Evolutionary conservation across 2,329 filamentous ascomycete species (phyloP).

Genomic region (Diaporthe humulicola): DNA sequence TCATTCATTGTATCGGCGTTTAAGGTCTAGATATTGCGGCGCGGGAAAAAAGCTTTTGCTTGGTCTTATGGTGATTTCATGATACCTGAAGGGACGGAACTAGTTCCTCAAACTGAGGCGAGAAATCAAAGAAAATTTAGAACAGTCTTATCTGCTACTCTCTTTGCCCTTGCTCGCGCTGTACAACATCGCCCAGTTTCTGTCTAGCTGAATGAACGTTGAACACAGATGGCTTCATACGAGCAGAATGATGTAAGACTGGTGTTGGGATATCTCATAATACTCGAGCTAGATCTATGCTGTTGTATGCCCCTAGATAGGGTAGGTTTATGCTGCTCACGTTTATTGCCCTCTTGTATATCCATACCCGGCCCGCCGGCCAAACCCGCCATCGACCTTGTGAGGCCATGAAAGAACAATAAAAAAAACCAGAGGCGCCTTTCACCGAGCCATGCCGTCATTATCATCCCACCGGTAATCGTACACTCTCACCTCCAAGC

Average conservation of each 20-base stretch:
- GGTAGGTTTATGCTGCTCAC: slow-evolving; percentile 5
- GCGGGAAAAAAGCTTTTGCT: slow-evolving; percentile 6
- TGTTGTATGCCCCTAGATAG: slow-evolving; percentile 4
- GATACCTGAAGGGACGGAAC: slow-evolving; percentile 34
- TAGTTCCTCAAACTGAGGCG: background rate
- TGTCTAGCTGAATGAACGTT: background rate
- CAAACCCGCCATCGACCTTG: background rate
- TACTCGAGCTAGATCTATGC: slow-evolving; percentile 33
- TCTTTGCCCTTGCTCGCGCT: background rate
- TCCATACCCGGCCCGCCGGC: background rate
- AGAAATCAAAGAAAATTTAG: background rate
- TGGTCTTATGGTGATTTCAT: slow-evolving; percentile 13
- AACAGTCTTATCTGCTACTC: background rate
- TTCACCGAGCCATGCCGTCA: background rate
- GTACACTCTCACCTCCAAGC: background rate
- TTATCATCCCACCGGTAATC: slow-evolving; percentile 11
- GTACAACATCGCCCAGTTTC: background rate
- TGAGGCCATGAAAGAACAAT: slow-evolving; percentile 3
- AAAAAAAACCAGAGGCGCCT: background rate
- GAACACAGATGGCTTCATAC: background rate
- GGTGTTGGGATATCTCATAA: slow-evolving; percentile 7
- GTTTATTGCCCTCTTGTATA: background rate
- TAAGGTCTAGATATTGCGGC: slow-evolving; percentile 15
- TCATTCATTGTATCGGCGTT: slow-evolving; percentile 37
- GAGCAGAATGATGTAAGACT: background rate